Evolutionary conservation across 192 early-diverging fungal species (phyloP).

Genomic region (Coemansia sp.): DNA sequence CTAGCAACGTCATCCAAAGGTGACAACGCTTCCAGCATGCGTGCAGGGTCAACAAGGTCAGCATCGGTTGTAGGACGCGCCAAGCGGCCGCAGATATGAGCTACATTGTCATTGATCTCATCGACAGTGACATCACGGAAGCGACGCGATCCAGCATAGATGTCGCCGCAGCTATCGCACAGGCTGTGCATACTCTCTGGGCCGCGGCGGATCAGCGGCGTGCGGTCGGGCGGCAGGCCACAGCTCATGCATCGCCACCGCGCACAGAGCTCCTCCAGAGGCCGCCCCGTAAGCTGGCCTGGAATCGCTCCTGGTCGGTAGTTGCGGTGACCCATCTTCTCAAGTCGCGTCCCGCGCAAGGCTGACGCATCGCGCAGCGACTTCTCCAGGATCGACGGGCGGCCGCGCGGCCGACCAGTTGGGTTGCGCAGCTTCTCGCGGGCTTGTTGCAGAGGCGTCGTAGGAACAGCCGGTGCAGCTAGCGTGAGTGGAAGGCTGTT

Average conservation of each 20-base stretch:
- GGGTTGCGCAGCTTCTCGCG: constrained; percentile 50
- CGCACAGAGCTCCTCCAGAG: constrained; percentile 44
- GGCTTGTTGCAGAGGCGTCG: constrained; percentile 17
- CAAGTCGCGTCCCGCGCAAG: constrained; percentile 5
- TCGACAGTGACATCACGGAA: constrained; percentile 22
- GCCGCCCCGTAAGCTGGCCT: constrained; percentile 24
- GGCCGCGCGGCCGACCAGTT: constrained; percentile 45
- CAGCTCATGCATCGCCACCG: constrained; percentile 54
- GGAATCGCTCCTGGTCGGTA: constrained; percentile 25
- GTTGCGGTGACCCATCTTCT: neutral
- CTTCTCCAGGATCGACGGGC: constrained; percentile 52
- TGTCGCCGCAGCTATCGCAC: constrained; percentile 40
- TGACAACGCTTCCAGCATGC: neutral
- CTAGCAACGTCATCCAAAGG: neutral
- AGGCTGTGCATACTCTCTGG: constrained; percentile 53
- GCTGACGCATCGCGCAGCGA: constrained; percentile 47
- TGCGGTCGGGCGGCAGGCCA: constrained; percentile 40
- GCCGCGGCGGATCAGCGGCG: constrained; percentile 43
- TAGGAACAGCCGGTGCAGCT: constrained; percentile 12
- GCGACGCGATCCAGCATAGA: constrained; percentile 14
- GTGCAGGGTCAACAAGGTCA: neutral
- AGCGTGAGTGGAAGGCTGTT: constrained; percentile 1
- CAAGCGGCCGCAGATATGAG: constrained; percentile 25
- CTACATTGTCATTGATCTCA: constrained; percentile 31
- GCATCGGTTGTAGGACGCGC: constrained; percentile 2